Evolutionary conservation across 148 eudicot species (phyloP).

Genomic region (Arctostaphylos glauca): DNA sequence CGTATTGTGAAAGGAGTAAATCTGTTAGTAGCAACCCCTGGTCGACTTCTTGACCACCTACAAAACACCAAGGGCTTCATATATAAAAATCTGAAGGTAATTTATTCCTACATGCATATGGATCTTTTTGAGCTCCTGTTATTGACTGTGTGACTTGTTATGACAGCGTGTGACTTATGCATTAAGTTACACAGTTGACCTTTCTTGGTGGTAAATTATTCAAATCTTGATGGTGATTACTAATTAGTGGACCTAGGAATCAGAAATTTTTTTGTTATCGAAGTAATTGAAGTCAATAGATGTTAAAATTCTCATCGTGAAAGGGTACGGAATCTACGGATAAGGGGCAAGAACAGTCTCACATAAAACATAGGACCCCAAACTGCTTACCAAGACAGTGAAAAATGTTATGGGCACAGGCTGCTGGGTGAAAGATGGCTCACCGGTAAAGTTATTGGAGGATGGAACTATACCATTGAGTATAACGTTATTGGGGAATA

Average conservation of each 20-base stretch:
- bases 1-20: constrained; percentile 81
- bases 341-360: not conserved
- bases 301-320: not conserved
- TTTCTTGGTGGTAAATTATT: not conserved
- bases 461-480: not conserved
- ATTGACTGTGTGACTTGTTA: not conserved
- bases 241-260: not conserved
- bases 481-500: not conserved
- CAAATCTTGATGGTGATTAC: not conserved
- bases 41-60: constrained; percentile 93
- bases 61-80: constrained; percentile 78
- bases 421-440: not conserved
- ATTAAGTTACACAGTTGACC: not conserved
- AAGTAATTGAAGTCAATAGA: not conserved
- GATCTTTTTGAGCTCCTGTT: not conserved
- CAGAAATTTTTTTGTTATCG: not conserved
- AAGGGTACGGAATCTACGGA: not conserved
- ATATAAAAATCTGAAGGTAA: constrained; percentile 72
- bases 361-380: not conserved
- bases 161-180: not conserved
- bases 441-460: not conserved
- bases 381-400: not conserved
- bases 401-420: not conserved
- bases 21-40: constrained; percentile 86
- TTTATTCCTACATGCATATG: not conserved